Conservation (phyloP, 179 eudicot species). For the Beta corolliflora region DNA sequence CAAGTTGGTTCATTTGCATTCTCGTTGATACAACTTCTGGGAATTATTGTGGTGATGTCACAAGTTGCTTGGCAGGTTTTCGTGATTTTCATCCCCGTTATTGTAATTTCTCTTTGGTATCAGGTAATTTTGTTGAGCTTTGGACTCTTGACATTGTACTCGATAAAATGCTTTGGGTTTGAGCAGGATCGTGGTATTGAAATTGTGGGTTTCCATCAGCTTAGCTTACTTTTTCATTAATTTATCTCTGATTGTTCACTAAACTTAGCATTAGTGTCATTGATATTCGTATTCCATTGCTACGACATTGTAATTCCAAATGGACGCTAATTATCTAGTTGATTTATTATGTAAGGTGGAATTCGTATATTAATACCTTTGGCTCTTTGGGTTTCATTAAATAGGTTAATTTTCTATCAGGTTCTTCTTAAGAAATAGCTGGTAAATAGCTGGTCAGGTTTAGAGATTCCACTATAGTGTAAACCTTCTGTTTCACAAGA, state of each 20-base stretch:
- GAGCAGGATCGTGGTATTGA: background rate
- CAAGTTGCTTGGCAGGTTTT: constrained; percentile 90
- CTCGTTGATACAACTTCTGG: constrained; percentile 69
- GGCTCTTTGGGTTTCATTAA: background rate
- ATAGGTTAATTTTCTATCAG: background rate
- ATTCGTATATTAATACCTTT: too few species aligned
- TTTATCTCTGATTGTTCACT: too few species aligned
- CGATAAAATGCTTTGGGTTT: constrained; percentile 12
- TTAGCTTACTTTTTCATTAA: background rate
- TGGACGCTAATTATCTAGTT: background rate
- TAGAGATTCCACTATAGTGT: background rate
- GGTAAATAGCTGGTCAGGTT: background rate
- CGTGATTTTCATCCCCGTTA: constrained; percentile 64
- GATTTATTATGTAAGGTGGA: too few species aligned
- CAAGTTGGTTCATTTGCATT: constrained; percentile 58
- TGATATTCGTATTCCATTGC: background rate
- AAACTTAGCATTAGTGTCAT: too few species aligned
- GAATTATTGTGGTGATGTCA: constrained; percentile 79
- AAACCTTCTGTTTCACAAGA: background rate
- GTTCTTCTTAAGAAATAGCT: background rate
- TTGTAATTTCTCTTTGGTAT: constrained; percentile 57
- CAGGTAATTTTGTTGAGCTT: constrained; percentile 41
- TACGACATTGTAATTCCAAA: background rate
- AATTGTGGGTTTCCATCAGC: background rate
- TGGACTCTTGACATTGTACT: background rate